These are phyloP conservation scores for Neurospora sp. DNA, from an alignment of 495 filamentous ascomycete species.

Conservation along the genomic window DNA sequence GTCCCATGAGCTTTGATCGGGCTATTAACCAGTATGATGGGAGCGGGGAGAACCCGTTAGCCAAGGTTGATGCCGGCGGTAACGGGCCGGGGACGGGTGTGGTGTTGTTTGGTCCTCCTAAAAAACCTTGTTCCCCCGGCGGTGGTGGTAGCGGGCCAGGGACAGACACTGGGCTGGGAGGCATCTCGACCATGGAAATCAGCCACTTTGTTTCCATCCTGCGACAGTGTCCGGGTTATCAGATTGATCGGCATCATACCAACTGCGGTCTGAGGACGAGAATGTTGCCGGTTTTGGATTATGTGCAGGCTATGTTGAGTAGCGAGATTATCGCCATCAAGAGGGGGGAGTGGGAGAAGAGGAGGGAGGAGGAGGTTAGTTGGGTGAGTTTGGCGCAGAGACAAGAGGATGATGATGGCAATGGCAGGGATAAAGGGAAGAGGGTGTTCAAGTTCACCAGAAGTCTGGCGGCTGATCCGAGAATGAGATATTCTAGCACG, in stretches of 20 bases:
- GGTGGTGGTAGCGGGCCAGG: neutral
- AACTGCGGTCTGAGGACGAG: conserved; percentile 67
- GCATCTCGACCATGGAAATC: conserved; percentile 25
- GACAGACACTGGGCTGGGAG: conserved; percentile 6
- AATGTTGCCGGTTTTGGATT: conserved; percentile 57
- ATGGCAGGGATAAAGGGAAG: conserved; percentile 4
- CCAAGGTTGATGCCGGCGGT: neutral
- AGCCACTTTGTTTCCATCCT: conserved; percentile 24
- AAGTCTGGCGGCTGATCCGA: conserved; percentile 27
- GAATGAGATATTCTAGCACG: conserved; percentile 27
- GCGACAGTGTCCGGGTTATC: conserved; percentile 56
- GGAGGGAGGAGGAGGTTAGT: conserved; percentile 18
- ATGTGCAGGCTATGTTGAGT: conserved; percentile 44
- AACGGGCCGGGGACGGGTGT: neutral
- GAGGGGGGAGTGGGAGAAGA: conserved; percentile 33
- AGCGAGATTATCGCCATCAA: conserved; percentile 35
- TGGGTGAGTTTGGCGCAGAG: conserved; percentile 18
- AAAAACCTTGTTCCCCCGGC: neutral
- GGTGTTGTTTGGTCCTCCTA: neutral
- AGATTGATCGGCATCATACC: conserved; percentile 65
- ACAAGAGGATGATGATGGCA: neutral
- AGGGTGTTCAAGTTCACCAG: conserved; percentile 30
- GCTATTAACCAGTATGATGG: neutral
- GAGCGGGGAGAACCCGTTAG: neutral
- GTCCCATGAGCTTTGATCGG: conserved; percentile 19